Evolutionary conservation across 139 green algal genomes (phyloP).

Genomic region (Edaphochlamys debaryana): DNA sequence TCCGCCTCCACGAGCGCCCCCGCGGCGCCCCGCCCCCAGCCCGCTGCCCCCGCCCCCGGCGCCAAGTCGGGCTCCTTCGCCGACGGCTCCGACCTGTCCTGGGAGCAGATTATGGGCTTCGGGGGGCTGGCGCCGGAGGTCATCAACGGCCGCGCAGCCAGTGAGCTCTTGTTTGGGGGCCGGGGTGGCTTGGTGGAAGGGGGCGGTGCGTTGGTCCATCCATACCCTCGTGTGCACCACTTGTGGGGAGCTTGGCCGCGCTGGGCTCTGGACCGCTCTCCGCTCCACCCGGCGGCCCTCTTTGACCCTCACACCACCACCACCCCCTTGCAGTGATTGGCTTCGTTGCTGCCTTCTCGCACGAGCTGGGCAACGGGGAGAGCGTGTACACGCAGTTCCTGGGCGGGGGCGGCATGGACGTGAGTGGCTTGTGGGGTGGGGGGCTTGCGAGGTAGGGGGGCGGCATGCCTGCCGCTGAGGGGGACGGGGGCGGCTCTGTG

Average conservation of each 20-base stretch:
- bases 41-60: not conserved
- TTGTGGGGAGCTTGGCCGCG: too few species aligned
- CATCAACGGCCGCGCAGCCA: conserved; percentile 61
- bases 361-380: conserved; percentile 34
- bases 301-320: too few species aligned
- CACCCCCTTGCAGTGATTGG: conserved; percentile 34
- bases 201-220: too few species aligned
- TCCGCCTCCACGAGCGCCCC: not conserved
- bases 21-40: not conserved
- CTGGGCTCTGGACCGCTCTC: too few species aligned
- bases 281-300: too few species aligned
- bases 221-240: too few species aligned
- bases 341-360: conserved; percentile 34
- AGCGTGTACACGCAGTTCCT: conserved; percentile 41
- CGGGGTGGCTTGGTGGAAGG: too few species aligned
- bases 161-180: conserved; percentile 10
- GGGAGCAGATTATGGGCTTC: conserved; percentile 48
- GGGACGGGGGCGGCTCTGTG: too few species aligned
- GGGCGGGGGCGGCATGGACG: conserved; percentile 2
- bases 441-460: too few species aligned
- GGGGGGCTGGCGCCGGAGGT: conserved; percentile 51
- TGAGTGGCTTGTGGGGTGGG: not conserved
- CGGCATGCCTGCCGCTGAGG: too few species aligned
- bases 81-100: too few species aligned
- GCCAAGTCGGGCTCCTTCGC: conserved; percentile 16